Evolutionary conservation across 495 filamentous ascomycete species (phyloP).

Genomic region (Massariosphaeria phaeospora): DNA sequence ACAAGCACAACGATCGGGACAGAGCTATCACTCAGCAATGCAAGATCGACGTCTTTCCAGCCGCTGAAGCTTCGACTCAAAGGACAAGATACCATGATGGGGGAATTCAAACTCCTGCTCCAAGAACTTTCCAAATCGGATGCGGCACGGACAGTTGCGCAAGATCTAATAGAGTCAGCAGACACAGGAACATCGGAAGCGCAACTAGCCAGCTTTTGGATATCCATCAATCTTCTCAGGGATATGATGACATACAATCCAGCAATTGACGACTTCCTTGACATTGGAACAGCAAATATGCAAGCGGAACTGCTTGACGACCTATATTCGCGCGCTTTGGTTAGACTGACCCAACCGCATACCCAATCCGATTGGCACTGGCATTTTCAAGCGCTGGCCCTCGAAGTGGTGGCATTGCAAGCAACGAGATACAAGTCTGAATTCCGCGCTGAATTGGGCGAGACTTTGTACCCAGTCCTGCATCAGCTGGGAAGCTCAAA

Average conservation of each 20-base stretch:
- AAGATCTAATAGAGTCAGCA: constrained; percentile 32
- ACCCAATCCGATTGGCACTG: constrained; percentile 58
- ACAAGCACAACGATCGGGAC: constrained; percentile 2
- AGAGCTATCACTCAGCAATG: neutral
- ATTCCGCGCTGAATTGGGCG: constrained; percentile 82
- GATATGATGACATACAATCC: constrained; percentile 35
- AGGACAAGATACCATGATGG: constrained; percentile 35
- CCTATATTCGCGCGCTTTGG: constrained; percentile 71
- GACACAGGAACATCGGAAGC: constrained; percentile 21
- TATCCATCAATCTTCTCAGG: constrained; percentile 67
- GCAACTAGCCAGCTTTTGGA: constrained; percentile 70
- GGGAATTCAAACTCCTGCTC: constrained; percentile 31
- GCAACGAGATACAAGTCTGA: constrained; percentile 43
- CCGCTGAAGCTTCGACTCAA: constrained; percentile 27
- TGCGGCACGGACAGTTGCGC: constrained; percentile 21
- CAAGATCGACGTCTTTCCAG: constrained; percentile 26
- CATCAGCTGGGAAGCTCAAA: constrained; percentile 76
- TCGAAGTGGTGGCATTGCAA: constrained; percentile 42
- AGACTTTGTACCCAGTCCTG: constrained; percentile 83
- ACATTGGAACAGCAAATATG: constrained; percentile 42
- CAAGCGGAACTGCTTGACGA: constrained; percentile 64
- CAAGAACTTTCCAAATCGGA: constrained; percentile 24
- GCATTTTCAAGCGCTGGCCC: constrained; percentile 47
- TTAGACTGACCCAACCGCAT: constrained; percentile 50
- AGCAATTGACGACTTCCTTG: constrained; percentile 63